These are phyloP conservation scores for Emericellopsis atlantica DNA, from an alignment of 2,329 filamentous ascomycete genomes.

Conservation along the genomic window DNA sequence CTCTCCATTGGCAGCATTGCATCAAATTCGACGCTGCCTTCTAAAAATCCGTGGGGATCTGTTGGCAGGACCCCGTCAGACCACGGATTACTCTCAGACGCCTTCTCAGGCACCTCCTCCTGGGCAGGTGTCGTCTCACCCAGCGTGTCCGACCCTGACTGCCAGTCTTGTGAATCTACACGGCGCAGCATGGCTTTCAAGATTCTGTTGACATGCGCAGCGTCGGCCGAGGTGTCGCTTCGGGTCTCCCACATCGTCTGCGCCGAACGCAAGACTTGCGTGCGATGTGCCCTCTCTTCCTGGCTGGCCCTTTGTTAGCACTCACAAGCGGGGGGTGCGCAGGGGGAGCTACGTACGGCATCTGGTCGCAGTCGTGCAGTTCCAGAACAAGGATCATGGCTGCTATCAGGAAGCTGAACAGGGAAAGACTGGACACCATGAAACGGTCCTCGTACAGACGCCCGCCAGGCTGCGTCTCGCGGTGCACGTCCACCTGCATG, in stretches of 20 bases:
- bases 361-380: slow-evolving; percentile 24
- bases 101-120: too few species aligned
- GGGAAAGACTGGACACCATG: slow-evolving; percentile 37
- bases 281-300: slow-evolving; percentile 19
- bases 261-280: slow-evolving; percentile 23
- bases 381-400: slow-evolving; percentile 47
- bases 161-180: slow-evolving; percentile 11
- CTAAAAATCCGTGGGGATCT: too few species aligned
- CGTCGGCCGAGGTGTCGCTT: slow-evolving; percentile 23
- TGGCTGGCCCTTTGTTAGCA: slow-evolving; percentile 4
- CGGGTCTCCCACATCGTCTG: slow-evolving; percentile 28
- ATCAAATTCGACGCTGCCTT: slow-evolving; percentile 14
- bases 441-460: slow-evolving; percentile 37
- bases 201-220: slow-evolving; percentile 26
- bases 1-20: slow-evolving; percentile 22
- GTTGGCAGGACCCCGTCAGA: too few species aligned
- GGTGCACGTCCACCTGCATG: slow-evolving; percentile 32
- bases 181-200: slow-evolving; percentile 27
- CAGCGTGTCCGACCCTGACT: neutral
- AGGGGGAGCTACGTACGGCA: slow-evolving; percentile 15
- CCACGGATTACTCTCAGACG: too few species aligned
- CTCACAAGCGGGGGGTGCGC: too few species aligned
- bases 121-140: too few species aligned
- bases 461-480: slow-evolving; percentile 32
- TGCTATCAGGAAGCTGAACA: slow-evolving; percentile 45